A percentile compares a stretch with the other conserved stretches of the same genome.
These are phyloP conservation scores for Misopates orontium DNA, from an alignment of 257 asterid species.

Conservation along the genomic window DNA sequence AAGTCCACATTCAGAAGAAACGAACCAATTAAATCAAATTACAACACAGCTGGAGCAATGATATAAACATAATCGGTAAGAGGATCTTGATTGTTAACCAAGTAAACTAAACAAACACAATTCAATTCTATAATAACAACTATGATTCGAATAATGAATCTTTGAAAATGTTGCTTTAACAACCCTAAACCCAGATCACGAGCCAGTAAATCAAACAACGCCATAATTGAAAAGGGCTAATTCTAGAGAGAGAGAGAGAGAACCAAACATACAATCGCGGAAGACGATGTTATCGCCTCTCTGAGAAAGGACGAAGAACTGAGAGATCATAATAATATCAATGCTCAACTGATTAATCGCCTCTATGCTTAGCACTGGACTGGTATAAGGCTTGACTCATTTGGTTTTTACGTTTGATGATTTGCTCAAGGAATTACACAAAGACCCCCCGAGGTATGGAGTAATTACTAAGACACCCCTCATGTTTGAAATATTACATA, in stretches of 20 bases:
- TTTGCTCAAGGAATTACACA: no score
- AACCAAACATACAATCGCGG: slow-evolving; percentile 71
- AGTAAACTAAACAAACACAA: not conserved
- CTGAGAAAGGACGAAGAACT: slow-evolving; percentile 96
- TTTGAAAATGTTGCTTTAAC: not conserved
- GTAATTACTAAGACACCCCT: no score
- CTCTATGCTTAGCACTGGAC: no score
- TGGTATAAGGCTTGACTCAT: no score
- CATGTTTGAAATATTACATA: no score
- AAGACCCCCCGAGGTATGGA: no score
- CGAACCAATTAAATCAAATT: not conserved
- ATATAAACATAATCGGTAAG: not conserved
- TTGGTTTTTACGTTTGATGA: no score
- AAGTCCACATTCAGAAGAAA: not conserved
- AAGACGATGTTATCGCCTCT: slow-evolving; percentile 99
- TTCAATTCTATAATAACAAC: not conserved
- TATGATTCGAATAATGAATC: not conserved
- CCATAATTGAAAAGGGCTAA: not conserved
- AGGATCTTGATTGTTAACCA: not conserved
- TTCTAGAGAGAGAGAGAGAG: not conserved
- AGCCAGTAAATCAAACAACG: slow-evolving; percentile 1
- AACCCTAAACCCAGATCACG: slow-evolving; percentile 6
- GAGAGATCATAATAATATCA: slow-evolving; percentile 67
- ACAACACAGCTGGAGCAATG: not conserved
- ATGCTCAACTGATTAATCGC: no score